Evolutionary conservation across 306 rosid species (phyloP), one percentile per base, ranked within the genome.

Genomic region (Rubus idaeus): DNA sequence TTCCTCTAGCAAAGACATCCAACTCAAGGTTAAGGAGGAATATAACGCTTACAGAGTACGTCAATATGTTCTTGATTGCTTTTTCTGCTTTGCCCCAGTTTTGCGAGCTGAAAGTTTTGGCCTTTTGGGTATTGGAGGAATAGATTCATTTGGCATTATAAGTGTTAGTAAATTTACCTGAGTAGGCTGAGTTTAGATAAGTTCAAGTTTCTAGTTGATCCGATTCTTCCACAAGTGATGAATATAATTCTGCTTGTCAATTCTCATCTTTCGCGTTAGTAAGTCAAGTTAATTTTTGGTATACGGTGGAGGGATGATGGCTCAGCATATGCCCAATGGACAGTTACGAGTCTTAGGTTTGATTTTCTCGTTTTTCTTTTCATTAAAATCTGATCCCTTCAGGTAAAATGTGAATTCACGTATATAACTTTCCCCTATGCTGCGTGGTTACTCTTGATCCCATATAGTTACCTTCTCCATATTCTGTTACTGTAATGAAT

Each of bases 1-100:
- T 75, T 97, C 98, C 49, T 80, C 93, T 26, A 80, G 86, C 73
- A 96, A 90, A 81, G 99, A 96, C 73, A 86, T 96, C 23, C 99
- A 86, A 83, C 84, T 96, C 75, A 96, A 96, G 90, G 98, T 92
- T 73, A 96, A 96, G 81, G 99, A 96, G 84, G 99, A 96, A 79
- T 96, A 92, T 89, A 96, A 96, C 83, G 86, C 94, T 84, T 96
- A 91, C 83, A 87, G 92, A 84, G 99, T 93, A 86, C 10, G 78
- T 61, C 17, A 17, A 45, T 60, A 6, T 35, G 49, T 17, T 50
- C 20, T 46, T 16, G 4, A 17, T 61, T 81, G 73, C 53, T 5
- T 76, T 81, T 50, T 49, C 7, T 46, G 12, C 37, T 40, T 55
- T 61, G 5, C n/a, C 8, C 3, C 7, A 55, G 6, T 9, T 72